Conservation (phyloP, 2,329 filamentous ascomycete species). For the Fusarium sp. region DNA sequence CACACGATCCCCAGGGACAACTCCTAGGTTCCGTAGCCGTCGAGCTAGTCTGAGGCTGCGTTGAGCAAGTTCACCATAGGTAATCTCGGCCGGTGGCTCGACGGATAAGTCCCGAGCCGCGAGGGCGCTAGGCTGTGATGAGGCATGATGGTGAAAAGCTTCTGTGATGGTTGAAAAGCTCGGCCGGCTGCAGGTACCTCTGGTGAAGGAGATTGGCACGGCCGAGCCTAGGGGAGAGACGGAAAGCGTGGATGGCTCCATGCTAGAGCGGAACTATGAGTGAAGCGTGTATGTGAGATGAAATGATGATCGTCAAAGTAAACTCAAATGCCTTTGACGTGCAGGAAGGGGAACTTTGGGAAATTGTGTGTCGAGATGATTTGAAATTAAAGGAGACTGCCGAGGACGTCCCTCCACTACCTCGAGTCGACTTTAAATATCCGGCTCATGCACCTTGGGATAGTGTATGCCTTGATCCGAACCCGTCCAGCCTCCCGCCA, state of each 20-base stretch:
- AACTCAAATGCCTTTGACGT: constrained; percentile 29
- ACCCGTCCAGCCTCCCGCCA: constrained; percentile 33
- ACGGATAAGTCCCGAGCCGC: constrained; percentile 58
- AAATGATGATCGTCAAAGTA: constrained; percentile 38
- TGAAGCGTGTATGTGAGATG: constrained; percentile 15
- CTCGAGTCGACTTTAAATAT: constrained; percentile 38
- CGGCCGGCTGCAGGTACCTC: constrained; percentile 35
- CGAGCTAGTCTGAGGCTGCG: constrained; percentile 55
- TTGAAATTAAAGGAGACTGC: constrained; percentile 37
- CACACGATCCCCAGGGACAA: constrained; percentile 64
- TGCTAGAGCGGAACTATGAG: constrained; percentile 23
- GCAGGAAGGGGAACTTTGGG: neutral
- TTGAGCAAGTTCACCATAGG: constrained; percentile 62
- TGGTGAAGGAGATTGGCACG: constrained; percentile 42
- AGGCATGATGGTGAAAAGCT: constrained; percentile 56
- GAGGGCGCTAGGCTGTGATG: constrained; percentile 54
- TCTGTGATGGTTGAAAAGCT: constrained; percentile 53
- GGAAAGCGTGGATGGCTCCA: constrained; percentile 24
- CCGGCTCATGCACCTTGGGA: constrained; percentile 13
- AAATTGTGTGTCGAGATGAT: constrained; percentile 24
- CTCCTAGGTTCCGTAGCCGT: constrained; percentile 56
- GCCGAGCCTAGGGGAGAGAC: constrained; percentile 10
- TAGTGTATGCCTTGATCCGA: neutral
- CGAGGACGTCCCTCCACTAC: constrained; percentile 27
- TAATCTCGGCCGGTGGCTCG: constrained; percentile 54